Percentiles rank a stretch among this genome's conserved stretches.
These are phyloP conservation scores for Annulohypoxylon maeteangense DNA, from an alignment of 495 filamentous ascomycete species.

Conservation along the genomic window DNA sequence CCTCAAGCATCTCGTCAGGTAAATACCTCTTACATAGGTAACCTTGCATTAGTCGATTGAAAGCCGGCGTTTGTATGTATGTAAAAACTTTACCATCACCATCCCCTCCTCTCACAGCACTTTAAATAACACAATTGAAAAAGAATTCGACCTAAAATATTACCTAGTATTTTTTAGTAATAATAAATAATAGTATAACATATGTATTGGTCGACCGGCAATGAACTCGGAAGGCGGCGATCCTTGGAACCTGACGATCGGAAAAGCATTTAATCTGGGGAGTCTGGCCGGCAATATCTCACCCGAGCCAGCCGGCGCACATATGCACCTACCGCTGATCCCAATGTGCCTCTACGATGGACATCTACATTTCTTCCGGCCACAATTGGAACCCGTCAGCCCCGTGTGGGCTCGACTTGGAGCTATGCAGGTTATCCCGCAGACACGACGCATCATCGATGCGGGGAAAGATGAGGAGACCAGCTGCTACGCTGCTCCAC, in stretches of 20 bases:
- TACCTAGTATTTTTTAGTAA: not conserved
- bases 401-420: conserved; percentile 6
- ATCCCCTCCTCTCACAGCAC: not conserved
- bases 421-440: conserved; percentile 15
- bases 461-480: conserved; percentile 36
- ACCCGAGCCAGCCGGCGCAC: conserved; percentile 9
- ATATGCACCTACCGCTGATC: conserved; percentile 24
- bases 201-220: not conserved
- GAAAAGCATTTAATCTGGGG: conserved; percentile 22
- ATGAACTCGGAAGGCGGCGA: not conserved
- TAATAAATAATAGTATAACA: conserved; percentile 4
- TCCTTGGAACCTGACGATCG: conserved; percentile 14
- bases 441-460: conserved; percentile 32
- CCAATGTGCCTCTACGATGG: conserved; percentile 18
- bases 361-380: conserved; percentile 6
- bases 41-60: not conserved
- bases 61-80: not conserved
- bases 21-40: not conserved
- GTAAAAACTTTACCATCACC: not conserved
- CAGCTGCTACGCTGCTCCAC: conserved; percentile 30
- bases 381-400: conserved; percentile 29
- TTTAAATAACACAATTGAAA: not conserved
- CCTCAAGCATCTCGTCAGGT: not conserved
- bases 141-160: not conserved
- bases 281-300: conserved; percentile 21